Percentiles rank a stretch among this genome's conserved stretches.
phyloP scores from a whole-genome alignment of 495 filamentous ascomycete species.

The Neurospora sp. region DNA sequence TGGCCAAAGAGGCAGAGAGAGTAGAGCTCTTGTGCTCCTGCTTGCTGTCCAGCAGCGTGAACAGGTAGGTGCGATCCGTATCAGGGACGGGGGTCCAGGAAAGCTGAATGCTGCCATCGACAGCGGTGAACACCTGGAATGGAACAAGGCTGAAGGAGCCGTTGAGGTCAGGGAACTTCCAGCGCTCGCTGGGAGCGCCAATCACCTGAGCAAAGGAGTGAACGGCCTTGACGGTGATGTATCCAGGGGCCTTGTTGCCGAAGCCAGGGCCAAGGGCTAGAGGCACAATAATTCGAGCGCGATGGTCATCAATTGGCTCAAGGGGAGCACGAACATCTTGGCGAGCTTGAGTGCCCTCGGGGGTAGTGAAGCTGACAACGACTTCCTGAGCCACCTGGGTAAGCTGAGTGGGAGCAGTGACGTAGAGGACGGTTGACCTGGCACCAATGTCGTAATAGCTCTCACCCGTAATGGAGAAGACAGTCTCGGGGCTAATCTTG shows the following conservation, averaged over 20 bases:
- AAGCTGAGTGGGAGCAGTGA: background rate
- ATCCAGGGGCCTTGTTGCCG: background rate
- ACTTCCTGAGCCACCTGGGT: background rate
- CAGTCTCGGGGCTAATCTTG: background rate
- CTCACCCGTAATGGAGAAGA: background rate
- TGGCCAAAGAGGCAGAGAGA: background rate
- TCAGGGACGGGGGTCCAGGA: background rate
- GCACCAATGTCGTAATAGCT: background rate
- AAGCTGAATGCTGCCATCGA: background rate
- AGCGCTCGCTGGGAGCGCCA: background rate
- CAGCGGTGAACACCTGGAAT: background rate
- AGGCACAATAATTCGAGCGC: background rate
- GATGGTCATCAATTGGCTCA: background rate
- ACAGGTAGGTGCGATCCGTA: background rate
- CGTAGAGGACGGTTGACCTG: background rate
- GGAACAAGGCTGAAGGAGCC: background rate
- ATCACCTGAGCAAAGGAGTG: background rate
- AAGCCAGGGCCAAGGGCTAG: background rate
- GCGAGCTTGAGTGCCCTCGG: background rate
- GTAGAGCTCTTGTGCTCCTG: background rate
- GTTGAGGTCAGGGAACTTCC: background rate
- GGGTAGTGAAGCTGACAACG: background rate
- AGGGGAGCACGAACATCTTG: background rate
- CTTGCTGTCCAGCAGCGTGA: background rate
- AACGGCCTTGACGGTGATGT: background rate